phyloP scores from a whole-genome alignment of 352 stramenopile species.

The Phytophthora cactorum region DNA sequence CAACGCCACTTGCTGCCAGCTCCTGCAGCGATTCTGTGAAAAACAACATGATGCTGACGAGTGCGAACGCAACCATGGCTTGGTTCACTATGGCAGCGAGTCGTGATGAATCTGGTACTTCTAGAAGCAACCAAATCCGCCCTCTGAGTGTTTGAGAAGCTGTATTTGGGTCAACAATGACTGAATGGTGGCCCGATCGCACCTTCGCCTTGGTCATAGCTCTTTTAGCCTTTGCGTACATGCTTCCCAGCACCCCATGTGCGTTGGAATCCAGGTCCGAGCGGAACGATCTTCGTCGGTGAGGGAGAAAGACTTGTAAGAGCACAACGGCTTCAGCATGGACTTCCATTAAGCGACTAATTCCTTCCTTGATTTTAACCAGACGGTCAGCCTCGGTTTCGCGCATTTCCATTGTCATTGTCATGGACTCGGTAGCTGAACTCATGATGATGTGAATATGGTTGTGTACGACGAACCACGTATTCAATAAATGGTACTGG shows the following conservation, averaged over 20 bases:
- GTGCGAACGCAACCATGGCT: slow-evolving; percentile 54
- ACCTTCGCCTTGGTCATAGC: slow-evolving; percentile 43
- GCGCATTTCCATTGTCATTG: slow-evolving; percentile 34
- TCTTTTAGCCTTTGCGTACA: slow-evolving; percentile 48
- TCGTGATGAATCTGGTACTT: slow-evolving; percentile 67
- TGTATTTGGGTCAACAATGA: slow-evolving; percentile 18
- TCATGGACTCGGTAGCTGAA: slow-evolving; percentile 20
- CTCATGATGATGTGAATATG: slow-evolving; percentile 47
- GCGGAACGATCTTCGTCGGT: slow-evolving; percentile 38
- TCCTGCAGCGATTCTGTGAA: slow-evolving; percentile 77
- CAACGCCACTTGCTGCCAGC: slow-evolving; percentile 51
- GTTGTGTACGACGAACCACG: slow-evolving; percentile 54
- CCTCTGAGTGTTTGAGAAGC: slow-evolving; percentile 43
- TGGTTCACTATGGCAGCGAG: slow-evolving; percentile 57
- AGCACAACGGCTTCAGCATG: slow-evolving; percentile 45
- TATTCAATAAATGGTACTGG: slow-evolving; percentile 60
- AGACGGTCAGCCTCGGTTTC: slow-evolving; percentile 42
- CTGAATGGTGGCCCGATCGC: slow-evolving; percentile 17
- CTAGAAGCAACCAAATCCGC: slow-evolving; percentile 60
- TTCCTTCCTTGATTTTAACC: slow-evolving; percentile 56
- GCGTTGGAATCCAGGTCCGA: not conserved
- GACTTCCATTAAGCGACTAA: slow-evolving; percentile 41
- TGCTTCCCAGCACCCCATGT: slow-evolving; percentile 51
- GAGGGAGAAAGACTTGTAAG: slow-evolving; percentile 61
- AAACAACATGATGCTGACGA: slow-evolving; percentile 76